Conservation (phyloP, 1,139 yeast species). For the Candida anutae region DNA sequence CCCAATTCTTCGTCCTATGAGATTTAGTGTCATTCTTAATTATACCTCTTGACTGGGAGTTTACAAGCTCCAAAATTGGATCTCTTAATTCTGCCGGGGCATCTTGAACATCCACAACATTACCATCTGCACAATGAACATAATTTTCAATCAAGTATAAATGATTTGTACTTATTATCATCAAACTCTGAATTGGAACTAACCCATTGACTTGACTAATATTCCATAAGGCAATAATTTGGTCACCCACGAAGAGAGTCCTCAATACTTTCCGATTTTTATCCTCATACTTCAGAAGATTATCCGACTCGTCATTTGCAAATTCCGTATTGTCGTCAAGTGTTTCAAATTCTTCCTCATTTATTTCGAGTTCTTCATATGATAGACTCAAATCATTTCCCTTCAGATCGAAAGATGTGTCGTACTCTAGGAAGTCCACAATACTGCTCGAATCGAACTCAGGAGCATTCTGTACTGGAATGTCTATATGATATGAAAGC, state of each 20-base stretch:
- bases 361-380: conserved; percentile 7
- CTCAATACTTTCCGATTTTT: conserved; percentile 67
- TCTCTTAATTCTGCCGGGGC: conserved; percentile 57
- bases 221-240: conserved; percentile 64
- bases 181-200: conserved; percentile 63
- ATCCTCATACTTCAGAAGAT: conserved; percentile 42
- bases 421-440: neutral
- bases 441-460: conserved; percentile 3
- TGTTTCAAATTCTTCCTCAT: conserved; percentile 35
- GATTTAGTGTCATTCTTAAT: conserved; percentile 14
- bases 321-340: conserved; percentile 27
- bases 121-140: conserved; percentile 50
- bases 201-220: conserved; percentile 67
- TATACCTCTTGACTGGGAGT: conserved; percentile 22
- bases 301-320: conserved; percentile 16
- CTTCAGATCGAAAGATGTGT: conserved; percentile 9
- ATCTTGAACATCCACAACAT: conserved; percentile 61
- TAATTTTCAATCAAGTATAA: conserved; percentile 65
- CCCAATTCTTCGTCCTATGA: conserved; percentile 51
- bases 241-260: conserved; percentile 63
- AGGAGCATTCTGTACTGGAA: conserved; percentile 25
- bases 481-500: conserved; percentile 29
- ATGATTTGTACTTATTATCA: conserved; percentile 58
- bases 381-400: conserved; percentile 20
- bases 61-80: conserved; percentile 55